Base-by-base conservation (phyloP, 2,329 filamentous ascomycete species). In the Cladosporium austrohemisphaericum region DNA sequence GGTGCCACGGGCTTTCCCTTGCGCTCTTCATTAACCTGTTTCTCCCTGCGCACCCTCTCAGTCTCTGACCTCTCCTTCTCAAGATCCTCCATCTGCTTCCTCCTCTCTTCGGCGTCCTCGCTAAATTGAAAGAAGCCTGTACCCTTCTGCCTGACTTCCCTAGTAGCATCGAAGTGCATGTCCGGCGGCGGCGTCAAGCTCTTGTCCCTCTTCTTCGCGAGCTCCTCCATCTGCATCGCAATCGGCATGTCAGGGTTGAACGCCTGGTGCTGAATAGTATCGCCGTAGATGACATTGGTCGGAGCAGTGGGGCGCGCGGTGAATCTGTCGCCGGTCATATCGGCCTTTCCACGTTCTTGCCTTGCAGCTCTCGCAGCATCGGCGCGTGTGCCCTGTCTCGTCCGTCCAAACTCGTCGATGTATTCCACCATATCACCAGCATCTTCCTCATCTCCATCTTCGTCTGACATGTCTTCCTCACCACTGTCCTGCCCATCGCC, bases 121-220 rank as follows among this genome's bases (percentile, higher is more conserved):
- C 85, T 88, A 65, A 98, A 97, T 50, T 86, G 83, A 72, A 90
- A 96, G 70, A 97, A 98, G 0, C 88, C 93, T 0, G 87, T 88
- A 3, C 93, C 93, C 60, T 93, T 92, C 36, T 82, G 88, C 53
- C 93, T 77, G 41, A 95, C 83, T 76, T 98, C 93, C 53, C 78
- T 78, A 53, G 80, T 79, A 1, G 88, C 88, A 66, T 96, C 86
- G 69, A 97, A 98, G 70, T 97, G 92, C 60, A 77, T 76, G 59
- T 85, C 80, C 6, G 84, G 81, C 5, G 90, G 91, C 46, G 91
- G 89, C 41, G 91, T 95, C 44, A 84, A 76, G 59, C 83, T 85
- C 50, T 84, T 78, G 70, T 96, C 90, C 38, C 90, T 79, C 69
- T 86, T 88, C 54, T 78, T 75, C 2, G 90, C 90, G 23, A 95